Conservation (phyloP, 164 flowering plant genomes). For the Piper betle region DNA sequence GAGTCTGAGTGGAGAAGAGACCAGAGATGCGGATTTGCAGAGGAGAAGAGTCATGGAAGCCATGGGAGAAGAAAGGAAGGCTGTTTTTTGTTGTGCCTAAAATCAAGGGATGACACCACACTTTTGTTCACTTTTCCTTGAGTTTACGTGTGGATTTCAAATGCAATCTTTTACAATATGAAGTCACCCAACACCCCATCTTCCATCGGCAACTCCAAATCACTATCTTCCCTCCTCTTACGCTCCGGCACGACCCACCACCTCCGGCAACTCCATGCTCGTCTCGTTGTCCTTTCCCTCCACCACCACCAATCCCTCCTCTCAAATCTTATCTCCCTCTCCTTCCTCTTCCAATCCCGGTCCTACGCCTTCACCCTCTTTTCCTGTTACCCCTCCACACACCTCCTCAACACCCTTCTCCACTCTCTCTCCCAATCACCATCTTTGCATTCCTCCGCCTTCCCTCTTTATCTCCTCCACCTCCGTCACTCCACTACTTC, state of each 20-base stretch:
- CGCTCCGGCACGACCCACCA: constrained; percentile 11
- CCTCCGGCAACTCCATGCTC: constrained; percentile 13
- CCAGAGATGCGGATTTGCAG: too few species aligned
- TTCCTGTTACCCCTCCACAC: background rate
- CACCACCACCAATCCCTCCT: constrained; percentile 14
- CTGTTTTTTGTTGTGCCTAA: too few species aligned
- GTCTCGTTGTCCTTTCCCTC: constrained; percentile 7
- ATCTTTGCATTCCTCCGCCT: background rate
- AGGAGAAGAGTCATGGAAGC: too few species aligned
- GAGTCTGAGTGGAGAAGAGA: too few species aligned
- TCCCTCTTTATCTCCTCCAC: background rate
- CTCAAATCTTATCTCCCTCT: constrained; percentile 7
- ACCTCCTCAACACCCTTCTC: constrained; percentile 2
- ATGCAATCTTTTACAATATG: too few species aligned
- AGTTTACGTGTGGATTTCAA: too few species aligned
- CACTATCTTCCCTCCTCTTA: too few species aligned
- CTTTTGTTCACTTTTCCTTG: too few species aligned
- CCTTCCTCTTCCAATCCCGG: background rate
- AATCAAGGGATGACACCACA: too few species aligned
- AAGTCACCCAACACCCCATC: too few species aligned
- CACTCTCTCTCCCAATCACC: background rate
- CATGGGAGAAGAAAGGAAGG: too few species aligned
- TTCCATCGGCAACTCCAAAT: too few species aligned
- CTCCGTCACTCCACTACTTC: background rate
- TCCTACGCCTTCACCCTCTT: background rate